A percentile compares a stretch with the other conserved stretches of the same genome.
These are phyloP conservation scores for Tricholomella constricta DNA, from an alignment of 768 basidiomycete species.

Conservation along the genomic window DNA sequence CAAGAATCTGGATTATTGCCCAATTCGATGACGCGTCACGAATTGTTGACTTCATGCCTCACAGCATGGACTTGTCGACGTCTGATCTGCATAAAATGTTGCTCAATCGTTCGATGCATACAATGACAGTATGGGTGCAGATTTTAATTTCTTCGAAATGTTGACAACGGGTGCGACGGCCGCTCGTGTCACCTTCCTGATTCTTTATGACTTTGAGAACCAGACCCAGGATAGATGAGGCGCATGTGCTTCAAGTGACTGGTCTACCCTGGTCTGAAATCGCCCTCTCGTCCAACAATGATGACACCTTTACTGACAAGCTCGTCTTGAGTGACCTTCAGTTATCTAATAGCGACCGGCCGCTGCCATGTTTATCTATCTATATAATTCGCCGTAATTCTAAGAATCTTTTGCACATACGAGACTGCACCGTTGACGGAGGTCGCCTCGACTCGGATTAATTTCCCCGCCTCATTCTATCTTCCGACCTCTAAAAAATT, in stretches of 20 bases:
- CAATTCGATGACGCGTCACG: neutral
- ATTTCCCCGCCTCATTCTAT: too few species aligned
- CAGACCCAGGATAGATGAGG: neutral
- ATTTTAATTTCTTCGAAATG: neutral
- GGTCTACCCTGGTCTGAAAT: neutral
- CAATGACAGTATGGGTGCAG: too few species aligned
- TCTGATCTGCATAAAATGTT: neutral
- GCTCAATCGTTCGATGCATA: too few species aligned
- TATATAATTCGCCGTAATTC: neutral
- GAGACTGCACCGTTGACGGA: too few species aligned
- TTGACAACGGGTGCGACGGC: neutral
- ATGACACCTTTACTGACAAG: neutral
- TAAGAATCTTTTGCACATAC: neutral
- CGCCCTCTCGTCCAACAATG: neutral
- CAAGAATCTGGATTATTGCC: neutral
- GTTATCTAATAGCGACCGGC: too few species aligned
- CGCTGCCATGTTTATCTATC: too few species aligned
- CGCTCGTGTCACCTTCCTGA: neutral
- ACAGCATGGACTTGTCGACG: neutral
- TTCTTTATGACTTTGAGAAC: too few species aligned
- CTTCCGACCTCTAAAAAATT: too few species aligned
- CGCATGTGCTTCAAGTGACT: neutral
- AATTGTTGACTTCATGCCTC: neutral
- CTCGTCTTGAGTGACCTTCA: neutral
- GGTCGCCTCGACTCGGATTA: too few species aligned